phyloP scores from a whole-genome alignment of 768 basidiomycete genomes.

The Holtermannia corniformis region DNA sequence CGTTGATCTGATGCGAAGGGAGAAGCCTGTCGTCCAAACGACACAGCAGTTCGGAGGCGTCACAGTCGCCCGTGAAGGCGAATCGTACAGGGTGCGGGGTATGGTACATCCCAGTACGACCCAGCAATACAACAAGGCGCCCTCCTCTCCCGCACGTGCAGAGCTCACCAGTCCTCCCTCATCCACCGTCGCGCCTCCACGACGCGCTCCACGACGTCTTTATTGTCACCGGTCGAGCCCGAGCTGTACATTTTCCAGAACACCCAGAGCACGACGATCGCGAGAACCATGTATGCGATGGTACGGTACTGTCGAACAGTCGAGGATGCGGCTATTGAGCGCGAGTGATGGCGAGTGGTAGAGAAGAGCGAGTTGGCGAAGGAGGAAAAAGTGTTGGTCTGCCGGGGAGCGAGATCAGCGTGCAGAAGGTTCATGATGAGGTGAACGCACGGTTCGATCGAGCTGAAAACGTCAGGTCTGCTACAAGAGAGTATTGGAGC shows the following conservation, averaged over 20 bases:
- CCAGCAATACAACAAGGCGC: no score
- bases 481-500: neutral
- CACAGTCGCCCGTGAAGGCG: no score
- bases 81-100: no score
- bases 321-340: conserved; percentile 35
- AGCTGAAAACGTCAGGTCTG: conserved; percentile 16
- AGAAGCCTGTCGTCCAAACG: no score
- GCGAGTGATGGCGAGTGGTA: conserved; percentile 36
- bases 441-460: conserved; percentile 33
- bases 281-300: conserved; percentile 37
- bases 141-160: neutral
- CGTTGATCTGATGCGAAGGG: no score
- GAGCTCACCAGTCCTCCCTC: neutral
- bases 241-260: conserved; percentile 23
- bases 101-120: no score
- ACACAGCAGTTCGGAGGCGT: no score
- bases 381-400: conserved; percentile 37
- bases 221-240: no score
- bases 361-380: conserved; percentile 40
- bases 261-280: conserved; percentile 30
- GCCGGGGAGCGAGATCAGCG: neutral
- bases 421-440: neutral
- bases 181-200: neutral
- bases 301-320: conserved; percentile 34
- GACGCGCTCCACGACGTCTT: neutral